A percentile compares a stretch with the other conserved stretches of the same genome.
phyloP scores from a whole-genome alignment of 2,329 filamentous ascomycete species.

The Diaporthe caulivora region DNA sequence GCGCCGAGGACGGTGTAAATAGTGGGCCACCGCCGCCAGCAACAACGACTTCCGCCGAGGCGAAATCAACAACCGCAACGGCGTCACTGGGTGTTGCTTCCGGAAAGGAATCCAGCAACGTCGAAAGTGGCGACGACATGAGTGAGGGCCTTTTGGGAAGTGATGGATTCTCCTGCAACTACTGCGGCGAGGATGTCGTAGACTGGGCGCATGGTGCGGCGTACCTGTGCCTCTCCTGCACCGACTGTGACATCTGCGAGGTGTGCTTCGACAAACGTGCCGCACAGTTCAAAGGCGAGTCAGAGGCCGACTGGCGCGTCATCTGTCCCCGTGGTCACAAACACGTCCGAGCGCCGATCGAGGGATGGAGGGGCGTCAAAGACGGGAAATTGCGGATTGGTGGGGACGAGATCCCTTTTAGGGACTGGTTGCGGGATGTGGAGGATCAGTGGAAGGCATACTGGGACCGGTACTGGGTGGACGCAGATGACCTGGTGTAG shows the following conservation, averaged over 20 bases:
- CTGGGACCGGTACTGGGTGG: not conserved
- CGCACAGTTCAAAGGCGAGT: conserved; percentile 36
- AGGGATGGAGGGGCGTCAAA: conserved; percentile 42
- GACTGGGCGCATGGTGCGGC: conserved; percentile 35
- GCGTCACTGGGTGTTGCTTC: not conserved
- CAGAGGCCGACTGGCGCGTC: conserved; percentile 32
- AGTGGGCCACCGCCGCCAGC: not conserved
- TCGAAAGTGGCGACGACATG: not conserved
- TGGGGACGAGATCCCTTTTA: conserved; percentile 15
- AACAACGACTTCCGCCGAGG: not conserved
- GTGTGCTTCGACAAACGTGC: conserved; percentile 38
- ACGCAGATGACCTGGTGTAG: not conserved
- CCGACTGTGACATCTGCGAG: conserved; percentile 39
- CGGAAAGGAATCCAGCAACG: not conserved
- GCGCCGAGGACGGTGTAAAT: not conserved
- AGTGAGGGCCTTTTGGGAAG: not conserved
- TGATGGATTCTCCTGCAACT: conserved; percentile 1
- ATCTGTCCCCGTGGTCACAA: conserved; percentile 41
- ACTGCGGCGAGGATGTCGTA: not conserved
- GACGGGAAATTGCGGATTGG: conserved; percentile 40
- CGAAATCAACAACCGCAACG: not conserved
- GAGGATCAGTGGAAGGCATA: not conserved
- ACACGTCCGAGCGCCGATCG: conserved; percentile 41
- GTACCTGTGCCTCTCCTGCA: conserved; percentile 42
- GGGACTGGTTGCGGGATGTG: not conserved